These are phyloP conservation scores for Lanmaoa rubissima DNA, from an alignment of 768 basidiomycete genomes.

Conservation along the genomic window DNA sequence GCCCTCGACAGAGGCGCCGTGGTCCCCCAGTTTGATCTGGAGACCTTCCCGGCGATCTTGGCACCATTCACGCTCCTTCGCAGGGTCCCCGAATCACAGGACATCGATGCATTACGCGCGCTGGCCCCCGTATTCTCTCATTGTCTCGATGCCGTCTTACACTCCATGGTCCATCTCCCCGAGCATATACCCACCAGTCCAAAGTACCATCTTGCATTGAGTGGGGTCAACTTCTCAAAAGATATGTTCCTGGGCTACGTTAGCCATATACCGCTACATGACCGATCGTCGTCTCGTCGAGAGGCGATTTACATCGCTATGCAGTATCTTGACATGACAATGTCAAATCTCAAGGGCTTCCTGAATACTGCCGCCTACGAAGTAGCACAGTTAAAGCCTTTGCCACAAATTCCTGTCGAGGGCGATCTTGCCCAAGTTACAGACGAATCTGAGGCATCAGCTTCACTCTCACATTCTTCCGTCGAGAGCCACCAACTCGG, in stretches of 20 bases:
- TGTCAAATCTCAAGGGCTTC: slow-evolving; percentile 33
- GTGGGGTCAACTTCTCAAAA: slow-evolving; percentile 20
- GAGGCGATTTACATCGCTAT: slow-evolving; percentile 19
- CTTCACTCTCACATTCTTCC: slow-evolving; percentile 6
- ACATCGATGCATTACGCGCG: slow-evolving; percentile 30
- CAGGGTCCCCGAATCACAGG: slow-evolving; percentile 20
- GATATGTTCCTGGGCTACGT: slow-evolving; percentile 26
- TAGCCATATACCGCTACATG: slow-evolving; percentile 2
- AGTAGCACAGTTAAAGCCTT: slow-evolving; percentile 26
- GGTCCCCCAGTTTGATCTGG: slow-evolving; percentile 28
- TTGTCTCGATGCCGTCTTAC: slow-evolving; percentile 27
- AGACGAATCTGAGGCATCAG: slow-evolving; percentile 1
- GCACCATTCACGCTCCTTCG: slow-evolving; percentile 29
- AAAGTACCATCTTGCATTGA: slow-evolving; percentile 23
- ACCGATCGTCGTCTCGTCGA: background rate
- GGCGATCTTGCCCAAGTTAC: background rate
- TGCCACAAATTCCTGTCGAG: slow-evolving; percentile 23
- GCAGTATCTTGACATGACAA: slow-evolving; percentile 30
- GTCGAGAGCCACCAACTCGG: background rate
- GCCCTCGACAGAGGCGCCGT: slow-evolving; percentile 1
- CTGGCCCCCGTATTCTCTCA: slow-evolving; percentile 24
- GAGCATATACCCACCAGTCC: slow-evolving; percentile 17
- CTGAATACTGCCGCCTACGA: slow-evolving; percentile 31
- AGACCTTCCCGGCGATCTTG: slow-evolving; percentile 39
- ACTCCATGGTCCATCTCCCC: slow-evolving; percentile 26